These are phyloP conservation scores for Solanum sitiens DNA, from an alignment of 257 asterid species.

Conservation along the genomic window DNA sequence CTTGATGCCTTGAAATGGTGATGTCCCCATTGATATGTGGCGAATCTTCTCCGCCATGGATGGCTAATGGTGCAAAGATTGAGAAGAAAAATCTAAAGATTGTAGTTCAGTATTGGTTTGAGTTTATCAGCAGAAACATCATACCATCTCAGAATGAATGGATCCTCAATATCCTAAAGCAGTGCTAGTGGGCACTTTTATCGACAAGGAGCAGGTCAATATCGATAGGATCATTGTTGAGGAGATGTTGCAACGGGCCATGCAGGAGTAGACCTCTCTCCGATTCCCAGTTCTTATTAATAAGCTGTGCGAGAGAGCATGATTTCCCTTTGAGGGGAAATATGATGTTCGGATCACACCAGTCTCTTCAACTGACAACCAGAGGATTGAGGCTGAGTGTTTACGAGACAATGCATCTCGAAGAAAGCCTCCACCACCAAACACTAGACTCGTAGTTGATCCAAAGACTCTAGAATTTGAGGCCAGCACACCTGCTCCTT, in stretches of 20 bases:
- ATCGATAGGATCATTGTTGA: background rate
- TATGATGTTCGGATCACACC: background rate
- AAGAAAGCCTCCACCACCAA: background rate
- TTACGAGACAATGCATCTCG: background rate
- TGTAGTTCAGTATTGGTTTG: background rate
- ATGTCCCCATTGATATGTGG: background rate
- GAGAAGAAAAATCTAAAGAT: no score
- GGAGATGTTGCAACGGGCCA: background rate
- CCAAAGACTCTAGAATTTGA: background rate
- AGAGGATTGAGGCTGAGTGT: background rate
- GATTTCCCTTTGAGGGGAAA: background rate
- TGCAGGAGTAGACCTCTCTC: background rate
- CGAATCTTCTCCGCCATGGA: no score
- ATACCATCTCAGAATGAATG: background rate
- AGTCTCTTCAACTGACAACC: no score
- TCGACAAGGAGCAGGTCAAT: background rate
- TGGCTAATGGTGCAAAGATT: background rate
- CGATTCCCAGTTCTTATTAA: background rate
- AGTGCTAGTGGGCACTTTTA: background rate
- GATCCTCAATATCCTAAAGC: background rate
- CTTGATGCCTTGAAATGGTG: background rate
- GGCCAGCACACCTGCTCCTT: background rate
- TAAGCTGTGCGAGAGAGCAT: background rate
- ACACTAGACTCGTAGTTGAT: background rate
- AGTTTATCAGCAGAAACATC: background rate